Evolutionary conservation across 1,139 yeast species (phyloP).

Genomic region (Taphrina communis): DNA sequence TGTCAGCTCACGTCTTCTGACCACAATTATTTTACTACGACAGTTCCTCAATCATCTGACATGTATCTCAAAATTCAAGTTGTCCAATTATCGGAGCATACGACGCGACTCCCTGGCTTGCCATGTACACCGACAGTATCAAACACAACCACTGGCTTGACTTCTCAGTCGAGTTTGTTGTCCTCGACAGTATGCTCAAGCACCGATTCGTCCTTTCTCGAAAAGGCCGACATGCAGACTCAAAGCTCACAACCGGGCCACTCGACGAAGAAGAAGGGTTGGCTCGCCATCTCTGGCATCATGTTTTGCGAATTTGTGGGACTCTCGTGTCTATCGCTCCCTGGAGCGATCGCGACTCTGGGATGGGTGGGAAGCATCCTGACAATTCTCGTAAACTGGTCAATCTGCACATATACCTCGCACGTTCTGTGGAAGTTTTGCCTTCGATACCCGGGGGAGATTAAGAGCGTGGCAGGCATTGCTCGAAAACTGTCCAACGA

Average conservation of each 20-base stretch:
- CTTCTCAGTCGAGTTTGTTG: background rate
- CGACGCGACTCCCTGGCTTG: background rate
- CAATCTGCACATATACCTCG: conserved; percentile 13
- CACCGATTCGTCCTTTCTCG: background rate
- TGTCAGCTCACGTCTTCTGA: background rate
- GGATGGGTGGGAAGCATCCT: conserved; percentile 10
- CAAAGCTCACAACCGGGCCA: too few relatives aligned
- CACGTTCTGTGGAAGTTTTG: conserved; percentile 14
- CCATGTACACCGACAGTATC: background rate
- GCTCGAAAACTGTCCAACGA: conserved; percentile 10
- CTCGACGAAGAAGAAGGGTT: background rate
- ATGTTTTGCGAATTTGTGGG: conserved; percentile 27
- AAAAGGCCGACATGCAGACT: background rate
- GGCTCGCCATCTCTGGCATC: conserved; percentile 12
- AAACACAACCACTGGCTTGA: background rate
- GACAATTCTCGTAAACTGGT: conserved; percentile 11
- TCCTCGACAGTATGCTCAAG: conserved; percentile 1
- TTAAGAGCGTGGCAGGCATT: conserved; percentile 5
- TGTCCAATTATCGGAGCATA: conserved; percentile 4
- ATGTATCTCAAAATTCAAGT: conserved; percentile 13
- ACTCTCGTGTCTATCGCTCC: conserved; percentile 13
- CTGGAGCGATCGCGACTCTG: conserved; percentile 12
- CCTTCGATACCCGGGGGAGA: conserved; percentile 8
- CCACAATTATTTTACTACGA: background rate
- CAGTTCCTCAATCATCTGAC: background rate